Base-by-base conservation (phyloP, 148 eudicot species). In the Diospyros lotus region DNA sequence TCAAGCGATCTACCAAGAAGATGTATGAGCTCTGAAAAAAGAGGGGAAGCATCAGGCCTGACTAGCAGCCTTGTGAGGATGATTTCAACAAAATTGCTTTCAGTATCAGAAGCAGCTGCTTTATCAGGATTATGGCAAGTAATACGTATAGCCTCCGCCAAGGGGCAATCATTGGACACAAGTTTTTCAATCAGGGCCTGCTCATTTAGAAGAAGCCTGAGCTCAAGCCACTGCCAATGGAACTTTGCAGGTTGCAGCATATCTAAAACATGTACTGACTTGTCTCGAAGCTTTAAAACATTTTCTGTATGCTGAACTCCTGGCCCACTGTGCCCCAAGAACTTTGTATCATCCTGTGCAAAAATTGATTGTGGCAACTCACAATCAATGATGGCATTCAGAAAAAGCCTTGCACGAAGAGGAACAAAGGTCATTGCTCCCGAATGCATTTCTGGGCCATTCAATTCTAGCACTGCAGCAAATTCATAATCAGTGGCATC, bases 191-290 rank as follows among this genome's bases (percentile, higher is more conserved):
- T 76, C 9, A 93, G 81, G 64, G 89, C 91, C 79, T 89, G 97
- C 80, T 96, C 99, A 68, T 91, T 89, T 64, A 93, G 75, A 46
- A 96, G 86, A 69, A 96, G 90, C 86, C 94, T 84, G 61, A 96
- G 90, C 83, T 96, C 98, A 68, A 96, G 87, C 99, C 99, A 96
- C 80, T 96, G 99, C 99, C 99, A 96, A 82, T 96, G 98, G 80
- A 96, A 93, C 74, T 88, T 96, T 4, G 99, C 98, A 74, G 96
- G 97, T 78, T 96, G 99, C 86, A 96, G 79, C 9, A 85, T 81
- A 82, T 96, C 96, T 59, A 96, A 82, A 81, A 90, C 84, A 82
- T 90, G 80, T 58, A 89, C 92, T 73, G 93, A 86, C 81, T 84
- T 88, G 71, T 91, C 88, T 13, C 86, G 84, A 78, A 89, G 87